Conservation (phyloP, 192 early-diverging fungal species). For the Coemansia sp. region DNA sequence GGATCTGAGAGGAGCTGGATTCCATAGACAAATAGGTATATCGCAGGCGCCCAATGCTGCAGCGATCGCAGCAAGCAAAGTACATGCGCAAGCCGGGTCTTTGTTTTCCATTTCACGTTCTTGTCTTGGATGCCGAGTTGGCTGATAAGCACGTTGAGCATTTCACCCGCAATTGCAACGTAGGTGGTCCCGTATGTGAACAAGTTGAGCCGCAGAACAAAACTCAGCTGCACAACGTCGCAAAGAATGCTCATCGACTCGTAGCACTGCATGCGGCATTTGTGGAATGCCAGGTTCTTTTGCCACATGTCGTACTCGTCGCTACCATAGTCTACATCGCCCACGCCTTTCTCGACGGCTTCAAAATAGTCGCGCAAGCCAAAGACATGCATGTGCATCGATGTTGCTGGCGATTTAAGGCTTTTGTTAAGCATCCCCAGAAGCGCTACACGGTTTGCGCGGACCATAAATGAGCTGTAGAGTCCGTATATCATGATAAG, state of each 20-base stretch:
- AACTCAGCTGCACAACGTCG: constrained; percentile 46
- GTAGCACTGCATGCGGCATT: constrained; percentile 44
- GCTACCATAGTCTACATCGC: constrained; percentile 11
- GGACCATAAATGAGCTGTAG: constrained; percentile 46
- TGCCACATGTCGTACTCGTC: constrained; percentile 33
- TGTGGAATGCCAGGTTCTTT: constrained; percentile 41
- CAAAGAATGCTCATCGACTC: constrained; percentile 47
- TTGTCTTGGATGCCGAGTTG: constrained; percentile 33
- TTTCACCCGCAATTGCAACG: constrained; percentile 47
- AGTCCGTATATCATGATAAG: constrained; percentile 48
- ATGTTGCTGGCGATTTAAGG: constrained; percentile 28
- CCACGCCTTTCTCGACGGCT: constrained; percentile 13
- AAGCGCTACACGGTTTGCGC: constrained; percentile 48
- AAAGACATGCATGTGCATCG: constrained; percentile 47
- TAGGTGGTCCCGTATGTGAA: constrained; percentile 48
- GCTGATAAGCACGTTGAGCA: constrained; percentile 45
- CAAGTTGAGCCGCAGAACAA: constrained; percentile 42
- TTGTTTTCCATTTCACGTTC: constrained; percentile 36
- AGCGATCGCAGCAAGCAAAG: constrained; percentile 40
- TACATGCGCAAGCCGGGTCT: constrained; percentile 39
- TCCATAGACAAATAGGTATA: constrained; percentile 48
- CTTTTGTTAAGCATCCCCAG: constrained; percentile 40
- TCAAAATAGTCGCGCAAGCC: constrained; percentile 50
- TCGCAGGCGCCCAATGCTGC: constrained; percentile 50
- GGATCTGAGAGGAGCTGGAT: constrained; percentile 48